Evolutionary conservation across 2,329 filamentous ascomycete species (phyloP).

Genomic region (Arthrobotrys conoides): DNA sequence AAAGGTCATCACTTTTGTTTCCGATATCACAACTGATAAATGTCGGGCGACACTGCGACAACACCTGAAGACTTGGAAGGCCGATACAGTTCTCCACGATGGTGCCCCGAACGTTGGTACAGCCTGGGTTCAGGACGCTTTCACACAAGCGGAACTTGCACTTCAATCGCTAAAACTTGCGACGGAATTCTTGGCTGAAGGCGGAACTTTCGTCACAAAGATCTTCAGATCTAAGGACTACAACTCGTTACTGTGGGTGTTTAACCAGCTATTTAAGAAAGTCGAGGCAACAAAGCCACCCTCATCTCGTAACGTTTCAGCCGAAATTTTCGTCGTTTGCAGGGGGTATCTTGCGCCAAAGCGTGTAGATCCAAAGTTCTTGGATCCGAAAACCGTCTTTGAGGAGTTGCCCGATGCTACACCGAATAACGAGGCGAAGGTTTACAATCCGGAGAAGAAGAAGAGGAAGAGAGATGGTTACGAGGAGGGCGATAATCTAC

Average conservation of each 20-base stretch:
- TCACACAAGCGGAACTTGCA: conserved; percentile 94
- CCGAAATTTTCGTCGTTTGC: conserved; percentile 98
- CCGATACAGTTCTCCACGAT: conserved; percentile 94
- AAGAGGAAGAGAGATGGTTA: conserved; percentile 98
- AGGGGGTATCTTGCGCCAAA: conserved; percentile 96
- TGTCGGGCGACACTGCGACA: conserved; percentile 89
- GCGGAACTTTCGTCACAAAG: conserved; percentile 96
- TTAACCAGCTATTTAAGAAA: conserved; percentile 94
- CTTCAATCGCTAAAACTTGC: conserved; percentile 92
- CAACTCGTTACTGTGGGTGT: conserved; percentile 94
- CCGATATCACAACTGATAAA: conserved; percentile 97
- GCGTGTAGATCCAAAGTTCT: conserved; percentile 88
- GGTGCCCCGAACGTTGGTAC: conserved; percentile 98
- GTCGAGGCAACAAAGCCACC: conserved; percentile 98
- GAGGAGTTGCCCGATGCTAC: conserved; percentile 87
- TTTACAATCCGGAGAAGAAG: conserved; percentile 97
- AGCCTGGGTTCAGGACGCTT: conserved; percentile 97
- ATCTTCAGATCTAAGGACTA: conserved; percentile 98
- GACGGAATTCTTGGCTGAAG: conserved; percentile 89
- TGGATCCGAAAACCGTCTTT: conserved; percentile 91
- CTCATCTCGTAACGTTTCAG: conserved; percentile 93
- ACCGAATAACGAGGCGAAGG: conserved; percentile 96
- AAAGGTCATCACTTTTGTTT: conserved; percentile 93
- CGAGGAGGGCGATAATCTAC: conserved; percentile 92
- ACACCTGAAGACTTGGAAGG: conserved; percentile 96